Conservation (phyloP, 805 yeast genomes). For the Pichia eremophila region DNA sequence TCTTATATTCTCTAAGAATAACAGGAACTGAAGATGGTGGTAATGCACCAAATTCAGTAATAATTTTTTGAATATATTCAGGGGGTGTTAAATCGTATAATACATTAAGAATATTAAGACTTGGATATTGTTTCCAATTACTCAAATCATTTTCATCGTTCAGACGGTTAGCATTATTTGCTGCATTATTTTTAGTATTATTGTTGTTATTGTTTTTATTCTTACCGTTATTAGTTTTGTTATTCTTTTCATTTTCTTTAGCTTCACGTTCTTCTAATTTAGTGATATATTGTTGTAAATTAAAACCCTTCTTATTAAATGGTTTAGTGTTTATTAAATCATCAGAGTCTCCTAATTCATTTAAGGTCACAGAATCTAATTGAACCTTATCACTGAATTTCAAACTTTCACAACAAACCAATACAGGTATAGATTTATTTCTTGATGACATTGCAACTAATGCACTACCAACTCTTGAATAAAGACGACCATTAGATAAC, state of each 20-base stretch:
- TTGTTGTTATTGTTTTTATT: conserved; percentile 15
- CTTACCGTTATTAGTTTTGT: conserved; percentile 7
- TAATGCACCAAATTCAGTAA: conserved; percentile 90
- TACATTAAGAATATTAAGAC: conserved; percentile 68
- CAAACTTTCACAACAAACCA: conserved; percentile 91
- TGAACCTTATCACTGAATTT: conserved; percentile 94
- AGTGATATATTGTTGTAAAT: conserved; percentile 53
- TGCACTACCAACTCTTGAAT: conserved; percentile 92
- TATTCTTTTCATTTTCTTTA: conserved; percentile 19
- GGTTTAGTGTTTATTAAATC: conserved; percentile 53
- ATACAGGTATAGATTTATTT: conserved; percentile 81
- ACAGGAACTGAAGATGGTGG: conserved; percentile 99
- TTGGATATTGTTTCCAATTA: conserved; percentile 56
- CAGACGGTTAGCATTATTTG: neutral
- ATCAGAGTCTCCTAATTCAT: conserved; percentile 79
- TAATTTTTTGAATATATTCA: conserved; percentile 83
- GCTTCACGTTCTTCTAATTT: conserved; percentile 27
- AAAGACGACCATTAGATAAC: conserved; percentile 87
- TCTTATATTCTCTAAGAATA: conserved; percentile 83
- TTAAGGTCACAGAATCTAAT: conserved; percentile 88
- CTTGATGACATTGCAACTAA: conserved; percentile 86
- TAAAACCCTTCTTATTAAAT: conserved; percentile 50
- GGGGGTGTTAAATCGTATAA: conserved; percentile 95
- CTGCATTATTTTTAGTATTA: conserved; percentile 13
- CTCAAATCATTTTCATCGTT: conserved; percentile 36